These are phyloP conservation scores for Tripterygium wilfordii DNA, from an alignment of 177 flowering plant species.

Conservation along the genomic window DNA sequence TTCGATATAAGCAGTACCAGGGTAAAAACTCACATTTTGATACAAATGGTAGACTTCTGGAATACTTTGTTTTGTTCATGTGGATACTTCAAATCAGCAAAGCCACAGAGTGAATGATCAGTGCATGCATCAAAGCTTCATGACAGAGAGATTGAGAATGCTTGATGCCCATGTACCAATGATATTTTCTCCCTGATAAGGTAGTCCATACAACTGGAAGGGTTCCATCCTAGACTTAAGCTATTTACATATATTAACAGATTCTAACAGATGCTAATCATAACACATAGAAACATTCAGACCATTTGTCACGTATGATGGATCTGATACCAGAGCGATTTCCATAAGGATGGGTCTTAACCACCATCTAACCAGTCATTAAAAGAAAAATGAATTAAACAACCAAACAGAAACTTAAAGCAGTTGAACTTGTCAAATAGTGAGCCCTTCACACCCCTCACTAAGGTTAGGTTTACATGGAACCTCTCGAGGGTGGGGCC, in stretches of 20 bases:
- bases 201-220: constrained; percentile 77
- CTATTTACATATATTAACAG: too few relatives aligned
- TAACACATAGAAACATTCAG: constrained; percentile 87
- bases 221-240: constrained; percentile 85
- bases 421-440: too few relatives aligned
- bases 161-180: constrained; percentile 95
- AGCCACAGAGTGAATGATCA: constrained; percentile 95
- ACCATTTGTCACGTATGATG: constrained; percentile 92
- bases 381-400: not conserved
- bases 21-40: constrained; percentile 74
- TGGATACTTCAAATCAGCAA: constrained; percentile 95
- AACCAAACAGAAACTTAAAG: not conserved
- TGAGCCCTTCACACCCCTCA: not conserved
- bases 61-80: constrained; percentile 96
- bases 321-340: constrained; percentile 86
- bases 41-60: constrained; percentile 82
- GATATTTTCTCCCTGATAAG: constrained; percentile 78
- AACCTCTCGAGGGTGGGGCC: too few relatives aligned
- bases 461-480: too few relatives aligned
- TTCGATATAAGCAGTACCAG: not conserved
- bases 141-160: constrained; percentile 96
- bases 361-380: constrained; percentile 56
- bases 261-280: constrained; percentile 86
- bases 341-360: constrained; percentile 93
- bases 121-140: constrained; percentile 98